Percentiles rank a stretch among this genome's conserved stretches.
These are phyloP conservation scores for Botrytis hyacinthi DNA, from an alignment of 2,329 filamentous ascomycete species.

Conservation along the genomic window DNA sequence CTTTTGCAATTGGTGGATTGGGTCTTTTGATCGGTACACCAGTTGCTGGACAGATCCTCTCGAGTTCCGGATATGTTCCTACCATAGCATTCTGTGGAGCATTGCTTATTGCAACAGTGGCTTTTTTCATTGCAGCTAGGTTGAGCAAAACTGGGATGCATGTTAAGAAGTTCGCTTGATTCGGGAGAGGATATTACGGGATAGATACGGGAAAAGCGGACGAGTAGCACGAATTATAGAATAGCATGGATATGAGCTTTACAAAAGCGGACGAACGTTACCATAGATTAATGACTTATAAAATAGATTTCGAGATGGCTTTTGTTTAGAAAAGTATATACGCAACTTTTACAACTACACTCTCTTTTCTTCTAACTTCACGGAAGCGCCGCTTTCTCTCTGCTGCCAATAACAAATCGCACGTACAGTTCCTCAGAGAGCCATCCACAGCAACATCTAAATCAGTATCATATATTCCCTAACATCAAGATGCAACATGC, in stretches of 20 bases:
- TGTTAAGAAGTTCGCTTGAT: slow-evolving; percentile 10
- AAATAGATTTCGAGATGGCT: not conserved
- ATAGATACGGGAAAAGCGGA: not conserved
- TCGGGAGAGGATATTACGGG: too few species aligned
- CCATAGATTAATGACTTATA: not conserved
- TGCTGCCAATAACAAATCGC: not conserved
- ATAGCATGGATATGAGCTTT: not conserved
- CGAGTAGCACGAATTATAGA: not conserved
- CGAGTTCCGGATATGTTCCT: slow-evolving; percentile 7
- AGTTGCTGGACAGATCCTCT: slow-evolving; percentile 16
- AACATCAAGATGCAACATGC: not conserved
- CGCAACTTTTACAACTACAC: not conserved
- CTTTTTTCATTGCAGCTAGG: slow-evolving; percentile 7
- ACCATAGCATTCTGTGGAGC: slow-evolving; percentile 15
- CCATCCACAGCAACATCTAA: not conserved
- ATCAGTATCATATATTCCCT: not conserved
- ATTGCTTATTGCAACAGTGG: not conserved
- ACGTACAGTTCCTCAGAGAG: fast-evolving
- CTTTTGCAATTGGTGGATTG: slow-evolving; percentile 19
- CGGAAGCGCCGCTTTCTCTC: not conserved
- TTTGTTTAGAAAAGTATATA: not conserved
- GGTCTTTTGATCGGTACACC: slow-evolving; percentile 25
- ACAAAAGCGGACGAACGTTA: not conserved
- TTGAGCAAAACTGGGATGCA: slow-evolving; percentile 7
- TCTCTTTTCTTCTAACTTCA: not conserved